Base-by-base conservation (phyloP, 331 rosid genomes). In the Phaseolus coccineus region DNA sequence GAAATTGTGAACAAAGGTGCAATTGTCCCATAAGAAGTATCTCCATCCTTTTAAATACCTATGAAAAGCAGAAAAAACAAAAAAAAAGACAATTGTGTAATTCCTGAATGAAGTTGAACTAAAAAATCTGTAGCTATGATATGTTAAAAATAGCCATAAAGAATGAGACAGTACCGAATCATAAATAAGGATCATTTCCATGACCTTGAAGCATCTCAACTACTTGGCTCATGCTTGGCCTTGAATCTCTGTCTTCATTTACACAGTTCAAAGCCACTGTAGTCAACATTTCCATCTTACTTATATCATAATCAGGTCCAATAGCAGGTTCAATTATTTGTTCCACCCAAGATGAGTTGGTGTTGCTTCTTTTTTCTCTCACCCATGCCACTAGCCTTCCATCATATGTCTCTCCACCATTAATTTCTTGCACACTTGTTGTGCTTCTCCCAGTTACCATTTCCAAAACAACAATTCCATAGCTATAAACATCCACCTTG, bases 401-500 rank as follows among this genome's bases (percentile, higher is more conserved):
- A n/a, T 51, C 15, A n/a, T 16, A 27, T 6, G 27, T 30, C 28
- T 72, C 40, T 39, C 3, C 61, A 22, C 50, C 71, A 47, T 37
- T 1, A 33, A 3, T 8, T 3, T n/a, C n/a, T 7, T 66, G 47
- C 15, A 68, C 16, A 28, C 8, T 64, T 16, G 0, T 56, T 55
- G 77, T 31, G 9, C 58, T 66, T 30, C 22, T 81, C 13, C 77
- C 81, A 0, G 72, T 81, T 48, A 74, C 4, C 84, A 81, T 75
- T 50, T 81, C 77, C 56, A 81, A 11, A 14, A 74, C 14, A 56
- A 81, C 84, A 57, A 81, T 66, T 11, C 84, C 76, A 46, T 56
- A 81, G 37, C 80, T 74, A 7, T 74, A 74, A 1, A 81, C 84
- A 73, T 81, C 84, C 3, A 66, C 84, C 12, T 75, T 81, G 8